Evolutionary conservation across 331 rosid genomes (phyloP), one percentile per base, ranked within the genome.

Genomic region (Quercus tomentella): DNA sequence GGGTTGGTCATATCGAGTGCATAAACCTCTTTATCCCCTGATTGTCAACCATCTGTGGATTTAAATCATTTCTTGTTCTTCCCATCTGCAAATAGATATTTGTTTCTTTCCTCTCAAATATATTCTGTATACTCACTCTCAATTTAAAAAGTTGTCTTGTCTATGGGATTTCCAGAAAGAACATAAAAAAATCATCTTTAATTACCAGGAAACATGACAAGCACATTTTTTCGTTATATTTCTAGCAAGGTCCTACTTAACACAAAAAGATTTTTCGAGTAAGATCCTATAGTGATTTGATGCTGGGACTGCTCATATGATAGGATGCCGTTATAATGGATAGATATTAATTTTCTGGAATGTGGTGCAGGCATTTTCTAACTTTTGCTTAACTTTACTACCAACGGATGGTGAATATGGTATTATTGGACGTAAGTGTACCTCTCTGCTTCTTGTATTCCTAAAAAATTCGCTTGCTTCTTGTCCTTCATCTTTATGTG

Each of bases 341-440:
- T 21, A 76, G 69, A 82, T 61, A 45, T 66, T 45, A 82, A 74
- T 70, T 78, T 65, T 73, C 60, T 77, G 68, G 35, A 56, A 41
- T 77, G 23, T 49, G 75, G 56, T 87, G 85, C 90, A 89, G 93
- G 89, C 80, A 20, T 79, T 60, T 79, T 78, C 81, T n/a, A 1
- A 51, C 57, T 71, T 83, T 69, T 91, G 91, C 82, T 87, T 89
- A 78, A 77, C 91, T n/a, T 52, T 89, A 63, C 9, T 9, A 8
- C 68, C 28, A 20, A 8, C 74, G 3, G 87, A 79, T 35, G 80
- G 73, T 0, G 74, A 86, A 26, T 80, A 78, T 77, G 86, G 66
- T 79, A 74, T 83, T 72, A 85, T 91, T 79, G 96, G 96, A 84
- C 93, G 96, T 89, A 78, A 91, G 96, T 86, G 70, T 67, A 69